These are phyloP conservation scores for Aspergillus sp. DNA, from an alignment of 2,329 filamentous ascomycete species.

Conservation along the genomic window DNA sequence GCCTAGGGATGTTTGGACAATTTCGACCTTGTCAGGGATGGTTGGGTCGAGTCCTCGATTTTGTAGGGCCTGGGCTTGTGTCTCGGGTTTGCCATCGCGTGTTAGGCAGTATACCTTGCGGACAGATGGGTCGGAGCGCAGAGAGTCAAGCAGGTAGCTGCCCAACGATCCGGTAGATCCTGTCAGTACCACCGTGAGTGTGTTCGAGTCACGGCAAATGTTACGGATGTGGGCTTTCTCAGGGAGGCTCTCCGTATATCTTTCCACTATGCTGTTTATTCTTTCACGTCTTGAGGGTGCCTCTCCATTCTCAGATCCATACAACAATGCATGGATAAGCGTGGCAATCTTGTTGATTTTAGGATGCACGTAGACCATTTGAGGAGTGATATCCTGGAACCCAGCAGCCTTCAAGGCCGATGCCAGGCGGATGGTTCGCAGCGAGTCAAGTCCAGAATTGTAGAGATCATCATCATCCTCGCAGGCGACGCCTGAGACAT, in stretches of 20 bases:
- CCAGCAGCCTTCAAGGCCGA: neutral
- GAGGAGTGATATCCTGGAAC: neutral
- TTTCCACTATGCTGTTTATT: neutral
- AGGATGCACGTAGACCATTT: neutral
- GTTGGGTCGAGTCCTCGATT: too few relatives aligned
- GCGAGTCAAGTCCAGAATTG: neutral
- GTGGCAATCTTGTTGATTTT: neutral
- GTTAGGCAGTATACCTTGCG: constrained; percentile 49
- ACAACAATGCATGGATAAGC: neutral
- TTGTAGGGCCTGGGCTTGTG: too few relatives aligned
- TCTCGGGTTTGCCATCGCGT: too few relatives aligned
- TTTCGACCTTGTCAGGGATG: constrained; percentile 35
- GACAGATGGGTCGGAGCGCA: constrained; percentile 35
- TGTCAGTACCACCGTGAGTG: constrained; percentile 10
- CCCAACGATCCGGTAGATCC: constrained; percentile 52
- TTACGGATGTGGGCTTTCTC: too few relatives aligned
- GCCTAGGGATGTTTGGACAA: constrained; percentile 27
- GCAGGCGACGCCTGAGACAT: neutral
- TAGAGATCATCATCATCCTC: neutral
- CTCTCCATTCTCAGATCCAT: neutral
- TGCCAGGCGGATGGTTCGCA: neutral
- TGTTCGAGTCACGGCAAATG: too few relatives aligned
- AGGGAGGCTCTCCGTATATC: neutral
- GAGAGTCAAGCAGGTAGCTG: constrained; percentile 45
- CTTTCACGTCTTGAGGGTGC: neutral